phyloP scores from a whole-genome alignment of 2,329 filamentous ascomycete species.

The Colletotrichum salicis region DNA sequence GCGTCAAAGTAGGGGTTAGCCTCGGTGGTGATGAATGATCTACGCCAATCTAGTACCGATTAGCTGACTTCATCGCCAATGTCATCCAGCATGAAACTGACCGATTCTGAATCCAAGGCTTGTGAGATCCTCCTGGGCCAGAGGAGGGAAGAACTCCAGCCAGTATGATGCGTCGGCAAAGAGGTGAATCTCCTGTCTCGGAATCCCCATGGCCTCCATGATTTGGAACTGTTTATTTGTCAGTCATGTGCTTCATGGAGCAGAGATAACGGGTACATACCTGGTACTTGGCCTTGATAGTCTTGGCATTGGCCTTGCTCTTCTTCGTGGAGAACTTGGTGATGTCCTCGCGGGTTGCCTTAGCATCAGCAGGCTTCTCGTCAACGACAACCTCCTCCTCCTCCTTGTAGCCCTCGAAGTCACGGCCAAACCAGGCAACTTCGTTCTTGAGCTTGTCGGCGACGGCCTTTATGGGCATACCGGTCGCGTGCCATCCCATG shows the following conservation, averaged over 20 bases:
- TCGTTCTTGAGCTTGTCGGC: constrained; percentile 95
- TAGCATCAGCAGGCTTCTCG: constrained; percentile 59
- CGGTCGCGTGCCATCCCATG: constrained; percentile 94
- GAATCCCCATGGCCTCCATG: constrained; percentile 90
- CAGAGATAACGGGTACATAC: constrained; percentile 54
- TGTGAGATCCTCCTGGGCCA: constrained; percentile 42
- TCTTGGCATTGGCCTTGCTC: constrained; percentile 90
- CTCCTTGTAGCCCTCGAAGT: constrained; percentile 82
- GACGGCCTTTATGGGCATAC: constrained; percentile 97
- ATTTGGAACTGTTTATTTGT: constrained; percentile 78
- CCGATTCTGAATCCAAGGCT: constrained; percentile 34
- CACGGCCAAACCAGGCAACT: constrained; percentile 86
- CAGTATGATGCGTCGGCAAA: constrained; percentile 94
- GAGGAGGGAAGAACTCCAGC: constrained; percentile 83
- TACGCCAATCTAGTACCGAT: constrained; percentile 52
- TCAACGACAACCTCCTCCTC: constrained; percentile 65
- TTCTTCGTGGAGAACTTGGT: constrained; percentile 95
- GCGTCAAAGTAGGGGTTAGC: constrained; percentile 94
- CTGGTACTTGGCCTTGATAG: constrained; percentile 93
- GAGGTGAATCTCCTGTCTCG: constrained; percentile 86
- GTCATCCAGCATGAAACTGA: not conserved
- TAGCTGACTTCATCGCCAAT: not conserved
- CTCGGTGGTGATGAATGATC: constrained; percentile 80
- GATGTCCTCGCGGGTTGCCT: constrained; percentile 78
- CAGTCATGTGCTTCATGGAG: constrained; percentile 58